A percentile compares a stretch with the other conserved stretches of the same genome.
phyloP scores from a whole-genome alignment of 192 early-diverging fungal genomes.

The Funneliformis geosporum region DNA sequence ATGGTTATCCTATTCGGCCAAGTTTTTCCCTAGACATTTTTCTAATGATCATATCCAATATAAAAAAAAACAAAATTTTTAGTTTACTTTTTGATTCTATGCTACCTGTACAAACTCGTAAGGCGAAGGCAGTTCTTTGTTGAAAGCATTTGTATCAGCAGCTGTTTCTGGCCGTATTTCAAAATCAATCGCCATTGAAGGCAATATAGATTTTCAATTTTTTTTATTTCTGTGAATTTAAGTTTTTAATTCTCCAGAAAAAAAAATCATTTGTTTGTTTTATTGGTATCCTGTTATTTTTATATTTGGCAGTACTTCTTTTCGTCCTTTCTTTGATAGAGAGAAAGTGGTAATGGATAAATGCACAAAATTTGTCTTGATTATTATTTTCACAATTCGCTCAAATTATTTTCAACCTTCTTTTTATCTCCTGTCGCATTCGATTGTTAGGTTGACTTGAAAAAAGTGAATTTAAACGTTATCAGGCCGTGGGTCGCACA shows the following conservation, averaged over 20 bases:
- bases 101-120: slow-evolving; percentile 8
- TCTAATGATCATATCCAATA: slow-evolving; percentile 15
- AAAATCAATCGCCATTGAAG: slow-evolving; percentile 17
- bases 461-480: slow-evolving; percentile 85
- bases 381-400: background rate
- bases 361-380: slow-evolving; percentile 1
- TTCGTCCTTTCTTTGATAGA: slow-evolving; percentile 17
- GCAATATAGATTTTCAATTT: slow-evolving; percentile 3
- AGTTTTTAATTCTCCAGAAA: background rate
- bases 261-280: background rate
- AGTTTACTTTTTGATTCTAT: slow-evolving; percentile 22
- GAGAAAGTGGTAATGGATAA: slow-evolving; percentile 16
- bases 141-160: background rate
- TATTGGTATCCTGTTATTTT: background rate
- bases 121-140: slow-evolving; percentile 11
- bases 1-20: slow-evolving; percentile 1
- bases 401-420: background rate
- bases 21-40: background rate
- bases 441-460: slow-evolving; percentile 70
- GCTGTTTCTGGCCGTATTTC: slow-evolving; percentile 4
- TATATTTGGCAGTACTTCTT: background rate
- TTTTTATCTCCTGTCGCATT: background rate
- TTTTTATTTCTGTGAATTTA: background rate
- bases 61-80: slow-evolving; percentile 7
- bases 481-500: slow-evolving; percentile 88